phyloP scores from a whole-genome alignment of 2,329 filamentous ascomycete species.

The Diaporthe vexans region DNA sequence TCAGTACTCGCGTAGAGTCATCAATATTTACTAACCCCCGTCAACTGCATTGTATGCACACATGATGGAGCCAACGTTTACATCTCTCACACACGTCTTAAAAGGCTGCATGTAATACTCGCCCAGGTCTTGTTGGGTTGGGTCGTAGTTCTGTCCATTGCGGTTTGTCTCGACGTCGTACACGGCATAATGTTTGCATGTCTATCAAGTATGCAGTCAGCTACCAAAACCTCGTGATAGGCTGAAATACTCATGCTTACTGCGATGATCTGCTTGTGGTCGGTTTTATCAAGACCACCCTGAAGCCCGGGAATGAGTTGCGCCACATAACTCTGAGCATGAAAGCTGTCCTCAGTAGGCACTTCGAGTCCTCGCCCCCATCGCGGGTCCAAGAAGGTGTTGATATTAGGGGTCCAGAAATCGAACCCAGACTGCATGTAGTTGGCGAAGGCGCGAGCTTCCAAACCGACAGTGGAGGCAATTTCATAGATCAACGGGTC shows the following conservation, averaged over 20 bases:
- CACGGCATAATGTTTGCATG: slow-evolving; percentile 72
- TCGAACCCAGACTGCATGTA: slow-evolving; percentile 56
- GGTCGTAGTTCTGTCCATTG: slow-evolving; percentile 61
- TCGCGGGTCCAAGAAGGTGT: slow-evolving; percentile 73
- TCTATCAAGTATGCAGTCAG: slow-evolving; percentile 56
- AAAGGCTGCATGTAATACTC: slow-evolving; percentile 79
- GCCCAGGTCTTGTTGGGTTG: slow-evolving; percentile 70
- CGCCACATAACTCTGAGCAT: background rate
- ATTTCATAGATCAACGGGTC: background rate
- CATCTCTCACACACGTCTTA: slow-evolving; percentile 71
- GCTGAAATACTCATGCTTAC: background rate
- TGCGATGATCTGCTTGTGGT: background rate
- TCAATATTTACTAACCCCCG: slow-evolving; percentile 60
- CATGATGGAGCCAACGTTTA: slow-evolving; percentile 71
- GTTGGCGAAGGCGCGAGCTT: slow-evolving; percentile 52
- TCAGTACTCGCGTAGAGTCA: background rate
- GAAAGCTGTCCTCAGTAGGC: slow-evolving; percentile 48
- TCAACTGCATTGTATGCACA: slow-evolving; percentile 76
- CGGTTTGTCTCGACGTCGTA: slow-evolving; percentile 67
- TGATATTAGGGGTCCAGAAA: slow-evolving; percentile 78
- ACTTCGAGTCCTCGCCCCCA: slow-evolving; percentile 75
- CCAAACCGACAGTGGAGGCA: slow-evolving; percentile 45
- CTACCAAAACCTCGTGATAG: background rate
- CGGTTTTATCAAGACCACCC: background rate
- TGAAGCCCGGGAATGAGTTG: background rate